Evolutionary conservation across 805 yeast genomes (phyloP), one percentile per base, ranked within the genome.

Genomic region (Soucietia sequanensis): DNA sequence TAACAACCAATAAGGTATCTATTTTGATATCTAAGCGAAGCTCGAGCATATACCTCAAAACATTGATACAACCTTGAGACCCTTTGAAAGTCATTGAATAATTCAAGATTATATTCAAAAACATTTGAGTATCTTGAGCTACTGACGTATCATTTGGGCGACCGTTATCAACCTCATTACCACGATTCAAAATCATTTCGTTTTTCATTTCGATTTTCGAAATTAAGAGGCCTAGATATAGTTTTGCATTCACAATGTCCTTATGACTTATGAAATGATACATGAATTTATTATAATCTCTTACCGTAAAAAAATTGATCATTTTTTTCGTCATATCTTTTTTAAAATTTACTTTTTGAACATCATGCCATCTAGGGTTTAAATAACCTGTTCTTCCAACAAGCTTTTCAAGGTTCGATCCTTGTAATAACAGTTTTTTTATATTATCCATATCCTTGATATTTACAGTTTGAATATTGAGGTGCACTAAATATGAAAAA

Each of bases 31-130:
- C 40, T 8, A 68, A 34, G 2, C 51, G 37, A 29, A 58, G 52
- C 15, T 55, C 46, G 10, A 43, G 28, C 55, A 66, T 60, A 34
- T 63, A 66, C 32, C 48, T 46, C 25, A 68, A 46, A 3, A 66
- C 60, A 11, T 55, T 54, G 8, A 55, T 38, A 33, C 68, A 60
- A 16, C 52, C 50, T 18, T 55, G 49, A 0, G 65, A 51, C 1
- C 70, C 68, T 35, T 62, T 65, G 44, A 65, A 65, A 4, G 51
- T 46, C 65, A 65, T 65, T 9, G 62, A 48, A 35, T 65, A 59
- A 20, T 48, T 39, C 20, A 65, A 43, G n/a, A 63, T 46, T 4
- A 54, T 44, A 18, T 50, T 47, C 2, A 66, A 44, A 4, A 68
- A 51, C 2, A 48, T 39, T 32, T 54, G 62, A 2, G 58, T 41